These are phyloP conservation scores for Neonectria magnoliae DNA, from an alignment of 2,329 filamentous ascomycete genomes.

Conservation along the genomic window DNA sequence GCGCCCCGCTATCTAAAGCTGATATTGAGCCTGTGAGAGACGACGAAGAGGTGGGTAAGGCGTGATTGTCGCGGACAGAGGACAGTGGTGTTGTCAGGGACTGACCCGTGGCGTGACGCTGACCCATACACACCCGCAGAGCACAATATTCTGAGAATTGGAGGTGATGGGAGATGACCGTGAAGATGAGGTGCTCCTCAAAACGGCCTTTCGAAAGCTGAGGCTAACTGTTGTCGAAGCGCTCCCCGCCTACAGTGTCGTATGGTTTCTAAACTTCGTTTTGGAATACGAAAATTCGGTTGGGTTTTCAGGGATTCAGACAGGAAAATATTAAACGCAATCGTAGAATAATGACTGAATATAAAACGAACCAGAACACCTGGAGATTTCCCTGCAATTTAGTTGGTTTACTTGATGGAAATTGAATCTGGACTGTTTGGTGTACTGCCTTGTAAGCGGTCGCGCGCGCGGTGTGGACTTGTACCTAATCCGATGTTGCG, in stretches of 20 bases:
- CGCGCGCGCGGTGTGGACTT: background rate
- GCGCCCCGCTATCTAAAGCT: constrained; percentile 33
- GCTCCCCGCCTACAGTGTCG: background rate
- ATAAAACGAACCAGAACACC: background rate
- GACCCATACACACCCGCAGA: constrained; percentile 20
- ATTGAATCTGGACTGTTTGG: background rate
- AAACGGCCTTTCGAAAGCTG: background rate
- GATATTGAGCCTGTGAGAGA: constrained; percentile 26
- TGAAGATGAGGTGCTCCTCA: constrained; percentile 47
- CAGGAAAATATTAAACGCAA: constrained; percentile 8
- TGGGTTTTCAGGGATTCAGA: background rate
- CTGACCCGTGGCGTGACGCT: constrained; percentile 23
- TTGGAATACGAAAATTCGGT: constrained; percentile 1
- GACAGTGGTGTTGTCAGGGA: constrained; percentile 14
- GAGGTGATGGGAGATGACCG: constrained; percentile 6
- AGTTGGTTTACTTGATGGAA: background rate
- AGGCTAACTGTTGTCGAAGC: constrained; percentile 33
- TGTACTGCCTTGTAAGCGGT: constrained; percentile 1
- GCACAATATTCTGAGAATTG: constrained; percentile 3
- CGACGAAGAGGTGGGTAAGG: constrained; percentile 39
- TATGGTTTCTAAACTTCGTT: background rate
- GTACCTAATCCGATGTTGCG: background rate
- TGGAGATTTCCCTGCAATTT: background rate
- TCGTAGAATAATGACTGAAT: constrained; percentile 16
- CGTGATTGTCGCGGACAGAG: constrained; percentile 6